Conservation (phyloP, 129 eudicot species). For the Chrysanthemum lavandulifolium region DNA sequence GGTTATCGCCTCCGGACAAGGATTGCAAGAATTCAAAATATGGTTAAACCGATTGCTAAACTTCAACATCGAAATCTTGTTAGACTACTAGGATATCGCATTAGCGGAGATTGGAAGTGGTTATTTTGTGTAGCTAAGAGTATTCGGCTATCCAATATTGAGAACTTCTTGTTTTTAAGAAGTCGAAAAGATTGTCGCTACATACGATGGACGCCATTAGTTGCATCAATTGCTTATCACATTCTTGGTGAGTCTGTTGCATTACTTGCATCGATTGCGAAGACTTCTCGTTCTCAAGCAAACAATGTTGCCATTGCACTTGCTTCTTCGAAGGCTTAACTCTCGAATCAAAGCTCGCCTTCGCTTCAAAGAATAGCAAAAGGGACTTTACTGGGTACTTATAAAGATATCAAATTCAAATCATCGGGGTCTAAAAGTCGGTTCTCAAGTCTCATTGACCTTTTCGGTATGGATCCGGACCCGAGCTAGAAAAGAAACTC, state of each 20-base stretch:
- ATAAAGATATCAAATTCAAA: conserved; percentile 66
- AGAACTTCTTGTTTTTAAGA: too few species aligned
- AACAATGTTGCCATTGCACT: conserved; percentile 69
- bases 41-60: too few species aligned
- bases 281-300: conserved; percentile 59
- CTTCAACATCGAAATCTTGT: too few species aligned
- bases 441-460: conserved; percentile 56
- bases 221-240: conserved; percentile 35
- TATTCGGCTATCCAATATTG: too few species aligned
- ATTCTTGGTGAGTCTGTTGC: conserved; percentile 94
- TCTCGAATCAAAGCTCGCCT: conserved; percentile 54
- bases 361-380: conserved; percentile 74
- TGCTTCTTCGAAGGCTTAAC: conserved; percentile 76
- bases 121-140: too few species aligned
- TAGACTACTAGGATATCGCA: too few species aligned
- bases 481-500: conserved; percentile 66
- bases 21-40: too few species aligned
- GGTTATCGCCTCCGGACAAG: too few species aligned
- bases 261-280: conserved; percentile 67
- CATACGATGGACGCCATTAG: too few species aligned
- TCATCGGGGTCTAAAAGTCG: conserved; percentile 60
- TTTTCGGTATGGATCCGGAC: conserved; percentile 71
- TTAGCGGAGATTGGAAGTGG: too few species aligned
- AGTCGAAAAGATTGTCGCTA: too few species aligned
- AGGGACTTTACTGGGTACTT: conserved; percentile 58